phyloP scores from a whole-genome alignment of 306 rosid species.

The Datisca glomerata region DNA sequence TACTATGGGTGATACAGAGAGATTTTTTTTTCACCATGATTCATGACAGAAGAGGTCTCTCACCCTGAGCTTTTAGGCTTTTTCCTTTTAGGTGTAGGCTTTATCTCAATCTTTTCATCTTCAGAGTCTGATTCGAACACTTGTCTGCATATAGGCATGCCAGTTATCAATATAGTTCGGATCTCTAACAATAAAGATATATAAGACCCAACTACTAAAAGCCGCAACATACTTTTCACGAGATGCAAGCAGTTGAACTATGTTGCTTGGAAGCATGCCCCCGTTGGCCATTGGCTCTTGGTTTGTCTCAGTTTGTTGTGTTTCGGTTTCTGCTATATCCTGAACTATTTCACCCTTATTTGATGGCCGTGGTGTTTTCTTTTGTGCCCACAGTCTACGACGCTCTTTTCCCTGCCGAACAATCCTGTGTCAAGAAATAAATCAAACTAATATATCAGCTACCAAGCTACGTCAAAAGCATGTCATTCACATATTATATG shows the following conservation, averaged over 20 bases:
- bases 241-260: slow-evolving; percentile 66
- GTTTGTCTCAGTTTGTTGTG: slow-evolving; percentile 19
- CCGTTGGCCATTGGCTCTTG: slow-evolving; percentile 16
- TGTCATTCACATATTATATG: no score
- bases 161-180: not conserved
- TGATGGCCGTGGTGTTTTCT: slow-evolving; percentile 45
- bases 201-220: not conserved
- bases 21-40: no score
- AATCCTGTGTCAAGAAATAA: slow-evolving; percentile 41
- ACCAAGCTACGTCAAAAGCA: no score
- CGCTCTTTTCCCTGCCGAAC: slow-evolving; percentile 63
- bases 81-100: slow-evolving; percentile 42
- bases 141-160: slow-evolving; percentile 32
- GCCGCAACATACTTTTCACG: slow-evolving; percentile 57
- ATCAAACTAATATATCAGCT: no score
- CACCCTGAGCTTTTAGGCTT: slow-evolving; percentile 50
- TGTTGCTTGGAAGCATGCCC: slow-evolving; percentile 67
- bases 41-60: slow-evolving; percentile 7
- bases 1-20: no score
- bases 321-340: slow-evolving; percentile 23
- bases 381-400: slow-evolving; percentile 60
- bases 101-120: slow-evolving; percentile 39
- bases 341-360: slow-evolving; percentile 18
- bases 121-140: slow-evolving; percentile 41
- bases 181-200: no score